These are phyloP conservation scores for Metarhizium robertsii DNA, from an alignment of 2,329 filamentous ascomycete genomes.

Conservation along the genomic window DNA sequence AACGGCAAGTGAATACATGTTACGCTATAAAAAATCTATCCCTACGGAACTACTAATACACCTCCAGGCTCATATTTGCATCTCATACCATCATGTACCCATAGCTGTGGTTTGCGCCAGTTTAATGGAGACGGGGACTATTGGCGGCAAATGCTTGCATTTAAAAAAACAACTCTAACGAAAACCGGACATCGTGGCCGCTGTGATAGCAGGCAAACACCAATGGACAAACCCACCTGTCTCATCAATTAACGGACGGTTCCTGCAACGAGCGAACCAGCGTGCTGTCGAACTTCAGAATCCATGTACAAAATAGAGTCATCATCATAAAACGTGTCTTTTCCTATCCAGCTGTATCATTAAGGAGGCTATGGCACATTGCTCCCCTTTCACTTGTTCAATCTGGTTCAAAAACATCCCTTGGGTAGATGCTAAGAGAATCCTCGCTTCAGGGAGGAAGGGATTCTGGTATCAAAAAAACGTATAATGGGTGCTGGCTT, in stretches of 20 bases:
- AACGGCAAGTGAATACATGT: no score
- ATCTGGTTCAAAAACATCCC: neutral
- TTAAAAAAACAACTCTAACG: neutral
- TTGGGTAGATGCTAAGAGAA: neutral
- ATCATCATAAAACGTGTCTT: constrained; percentile 7
- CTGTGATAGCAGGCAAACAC: neutral
- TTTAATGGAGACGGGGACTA: neutral
- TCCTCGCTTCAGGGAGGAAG: neutral
- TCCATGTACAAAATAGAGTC: neutral
- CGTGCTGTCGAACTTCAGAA: neutral
- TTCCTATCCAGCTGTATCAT: neutral
- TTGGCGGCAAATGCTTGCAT: neutral
- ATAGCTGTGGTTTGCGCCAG: neutral
- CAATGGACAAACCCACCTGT: neutral
- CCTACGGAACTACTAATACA: neutral
- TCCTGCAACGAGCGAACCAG: constrained; percentile 5
- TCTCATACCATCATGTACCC: neutral
- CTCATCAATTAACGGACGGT: neutral
- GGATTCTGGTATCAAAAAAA: neutral
- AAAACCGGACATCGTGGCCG: neutral
- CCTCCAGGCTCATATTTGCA: neutral
- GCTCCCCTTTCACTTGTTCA: neutral
- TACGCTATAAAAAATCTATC: neutral
- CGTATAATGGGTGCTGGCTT: constrained; percentile 4
- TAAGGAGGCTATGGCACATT: neutral